Evolutionary conservation across 139 green algal species (phyloP).

Genomic region (Trebouxia sp.): DNA sequence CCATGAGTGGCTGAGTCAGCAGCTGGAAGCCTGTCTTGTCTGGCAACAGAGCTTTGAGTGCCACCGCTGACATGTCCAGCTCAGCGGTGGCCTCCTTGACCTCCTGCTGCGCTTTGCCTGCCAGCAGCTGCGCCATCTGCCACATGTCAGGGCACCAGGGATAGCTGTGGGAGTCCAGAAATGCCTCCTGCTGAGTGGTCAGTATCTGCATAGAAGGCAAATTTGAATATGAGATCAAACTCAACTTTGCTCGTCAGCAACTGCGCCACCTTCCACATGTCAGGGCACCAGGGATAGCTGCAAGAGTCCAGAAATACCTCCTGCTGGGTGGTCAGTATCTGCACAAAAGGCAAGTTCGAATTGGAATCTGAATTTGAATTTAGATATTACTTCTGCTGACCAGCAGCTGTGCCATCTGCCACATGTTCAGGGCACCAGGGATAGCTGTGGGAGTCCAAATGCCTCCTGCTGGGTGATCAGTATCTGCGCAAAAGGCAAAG

Average conservation of each 20-base stretch:
- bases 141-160: constrained; percentile 36
- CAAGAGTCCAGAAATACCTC: background rate
- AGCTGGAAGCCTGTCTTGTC: constrained; percentile 31
- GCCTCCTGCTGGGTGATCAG: background rate
- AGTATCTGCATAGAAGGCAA: constrained; percentile 5
- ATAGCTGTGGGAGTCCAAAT: background rate
- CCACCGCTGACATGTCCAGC: constrained; percentile 11
- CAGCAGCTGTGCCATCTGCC: constrained; percentile 31
- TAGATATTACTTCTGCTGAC: background rate
- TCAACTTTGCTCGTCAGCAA: background rate
- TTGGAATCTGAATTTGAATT: background rate
- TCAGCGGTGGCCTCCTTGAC: background rate
- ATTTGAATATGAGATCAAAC: background rate
- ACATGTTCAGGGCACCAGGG: background rate
- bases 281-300: background rate
- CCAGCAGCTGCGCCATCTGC: constrained; percentile 29
- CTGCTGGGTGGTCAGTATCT: constrained; percentile 15
- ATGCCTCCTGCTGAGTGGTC: constrained; percentile 25
- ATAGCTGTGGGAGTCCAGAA: constrained; percentile 15
- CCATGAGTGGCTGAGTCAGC: constrained; percentile 14
- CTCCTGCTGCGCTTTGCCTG: background rate
- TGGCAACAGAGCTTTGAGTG: constrained; percentile 20
- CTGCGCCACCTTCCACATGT: constrained; percentile 28
- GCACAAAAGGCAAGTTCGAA: background rate
- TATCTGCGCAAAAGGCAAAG: background rate